These are phyloP conservation scores for Monosporascus ibericus DNA, from an alignment of 2,329 filamentous ascomycete species.

Conservation along the genomic window DNA sequence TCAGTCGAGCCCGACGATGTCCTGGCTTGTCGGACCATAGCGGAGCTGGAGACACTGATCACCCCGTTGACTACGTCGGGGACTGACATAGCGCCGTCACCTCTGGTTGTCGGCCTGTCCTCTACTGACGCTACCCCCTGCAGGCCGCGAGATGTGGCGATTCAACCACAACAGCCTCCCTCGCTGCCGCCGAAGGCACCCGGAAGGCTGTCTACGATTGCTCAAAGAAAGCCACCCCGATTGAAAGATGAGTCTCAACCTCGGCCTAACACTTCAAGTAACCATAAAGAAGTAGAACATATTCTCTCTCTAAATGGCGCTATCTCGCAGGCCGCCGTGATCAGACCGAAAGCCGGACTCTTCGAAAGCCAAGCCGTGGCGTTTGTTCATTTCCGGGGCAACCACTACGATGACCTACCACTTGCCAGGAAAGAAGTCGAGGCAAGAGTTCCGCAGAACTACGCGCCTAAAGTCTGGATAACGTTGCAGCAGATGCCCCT, in stretches of 20 bases:
- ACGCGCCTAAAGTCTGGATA: conserved; percentile 42
- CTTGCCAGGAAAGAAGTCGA: conserved; percentile 31
- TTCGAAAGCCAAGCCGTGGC: conserved; percentile 45
- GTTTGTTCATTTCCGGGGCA: conserved; percentile 35
- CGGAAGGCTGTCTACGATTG: neutral
- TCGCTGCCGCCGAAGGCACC: conserved; percentile 16
- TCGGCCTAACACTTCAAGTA: conserved; percentile 15
- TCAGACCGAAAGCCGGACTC: conserved; percentile 42
- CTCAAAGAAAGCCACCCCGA: conserved; percentile 1
- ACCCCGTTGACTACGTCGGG: conserved; percentile 21
- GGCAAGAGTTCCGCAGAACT: conserved; percentile 28
- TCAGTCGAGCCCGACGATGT: conserved; percentile 33
- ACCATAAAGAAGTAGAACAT: conserved; percentile 29
- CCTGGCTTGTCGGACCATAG: conserved; percentile 35
- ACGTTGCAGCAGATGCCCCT: conserved; percentile 40
- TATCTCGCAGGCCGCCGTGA: conserved; percentile 35
- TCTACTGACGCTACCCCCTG: neutral
- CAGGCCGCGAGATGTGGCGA: neutral
- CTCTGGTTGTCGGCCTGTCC: conserved; percentile 15
- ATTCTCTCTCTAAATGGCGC: conserved; percentile 33
- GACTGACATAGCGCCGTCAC: conserved; percentile 3
- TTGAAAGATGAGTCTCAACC: conserved; percentile 3
- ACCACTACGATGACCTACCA: conserved; percentile 35
- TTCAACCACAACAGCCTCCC: conserved; percentile 11
- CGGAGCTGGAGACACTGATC: conserved; percentile 38